Percentiles rank a stretch among this genome's conserved stretches.
Evolutionary conservation across 2,329 filamentous ascomycete species (phyloP).

Genomic region (Ophiostoma piceae): DNA sequence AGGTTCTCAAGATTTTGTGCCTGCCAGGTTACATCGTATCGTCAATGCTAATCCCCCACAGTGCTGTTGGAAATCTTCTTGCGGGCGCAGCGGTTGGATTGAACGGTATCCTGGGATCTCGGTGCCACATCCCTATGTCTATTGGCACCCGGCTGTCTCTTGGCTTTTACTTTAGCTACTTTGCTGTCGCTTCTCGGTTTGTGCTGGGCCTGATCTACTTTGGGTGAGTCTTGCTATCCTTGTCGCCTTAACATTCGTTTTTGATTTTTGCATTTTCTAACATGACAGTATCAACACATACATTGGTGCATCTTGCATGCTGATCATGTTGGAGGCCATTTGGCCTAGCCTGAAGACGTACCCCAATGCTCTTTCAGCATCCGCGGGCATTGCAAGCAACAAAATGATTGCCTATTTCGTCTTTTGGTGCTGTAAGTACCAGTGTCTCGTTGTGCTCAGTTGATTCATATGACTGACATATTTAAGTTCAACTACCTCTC

Average conservation of each 20-base stretch:
- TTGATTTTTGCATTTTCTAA: too few species aligned
- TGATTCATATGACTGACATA: not conserved
- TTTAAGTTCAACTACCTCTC: not conserved
- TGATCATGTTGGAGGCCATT: not conserved
- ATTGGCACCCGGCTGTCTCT: not conserved
- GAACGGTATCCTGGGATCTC: not conserved
- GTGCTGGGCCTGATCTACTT: not conserved
- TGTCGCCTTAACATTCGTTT: not conserved
- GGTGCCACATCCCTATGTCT: not conserved
- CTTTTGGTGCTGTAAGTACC: not conserved
- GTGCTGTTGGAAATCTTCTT: conserved; percentile 4
- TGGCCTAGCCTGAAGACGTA: not conserved
- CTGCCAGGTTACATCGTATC: too few species aligned
- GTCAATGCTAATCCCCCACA: not conserved
- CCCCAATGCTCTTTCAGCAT: not conserved
- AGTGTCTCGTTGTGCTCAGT: too few species aligned
- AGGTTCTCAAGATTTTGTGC: not conserved
- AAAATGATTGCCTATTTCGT: not conserved
- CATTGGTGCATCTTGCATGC: not conserved
- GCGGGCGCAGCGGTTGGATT: not conserved
- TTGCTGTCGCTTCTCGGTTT: not conserved
- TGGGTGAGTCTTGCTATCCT: not conserved
- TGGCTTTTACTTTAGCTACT: not conserved
- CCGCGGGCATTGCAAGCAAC: not conserved
- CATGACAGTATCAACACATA: not conserved